These are phyloP conservation scores for Chaetomiaceae sp. DNA, from an alignment of 2,329 filamentous ascomycete genomes.

Conservation along the genomic window DNA sequence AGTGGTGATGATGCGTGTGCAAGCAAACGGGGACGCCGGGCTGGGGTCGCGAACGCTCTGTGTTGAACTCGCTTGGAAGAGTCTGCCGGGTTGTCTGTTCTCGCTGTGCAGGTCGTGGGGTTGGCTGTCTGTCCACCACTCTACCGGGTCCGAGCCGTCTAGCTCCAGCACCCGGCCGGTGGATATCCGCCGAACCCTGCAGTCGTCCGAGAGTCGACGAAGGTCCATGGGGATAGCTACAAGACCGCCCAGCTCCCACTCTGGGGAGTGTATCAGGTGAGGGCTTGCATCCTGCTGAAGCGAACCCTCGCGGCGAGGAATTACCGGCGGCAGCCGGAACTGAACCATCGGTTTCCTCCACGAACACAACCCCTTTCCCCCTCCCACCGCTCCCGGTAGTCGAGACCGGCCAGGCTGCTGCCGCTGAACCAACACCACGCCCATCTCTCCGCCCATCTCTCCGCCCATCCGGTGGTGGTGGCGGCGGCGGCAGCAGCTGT, in stretches of 20 bases:
- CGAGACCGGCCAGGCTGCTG: not conserved
- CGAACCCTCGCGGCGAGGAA: constrained; percentile 28
- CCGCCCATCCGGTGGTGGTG: too few species aligned
- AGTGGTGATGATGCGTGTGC: constrained; percentile 60
- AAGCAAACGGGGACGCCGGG: constrained; percentile 38
- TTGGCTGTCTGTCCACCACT: constrained; percentile 18
- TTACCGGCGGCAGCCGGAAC: constrained; percentile 19
- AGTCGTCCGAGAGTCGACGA: constrained; percentile 3
- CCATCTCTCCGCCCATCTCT: not conserved
- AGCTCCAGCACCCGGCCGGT: constrained; percentile 15
- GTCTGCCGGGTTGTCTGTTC: constrained; percentile 1
- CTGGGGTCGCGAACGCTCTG: not conserved
- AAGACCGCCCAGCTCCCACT: constrained; percentile 6
- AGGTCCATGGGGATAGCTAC: constrained; percentile 1
- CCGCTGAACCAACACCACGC: not conserved
- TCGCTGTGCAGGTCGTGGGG: constrained; percentile 12
- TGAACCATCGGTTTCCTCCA: constrained; percentile 29
- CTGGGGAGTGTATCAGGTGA: not conserved
- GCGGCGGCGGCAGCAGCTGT: constrained; percentile 5
- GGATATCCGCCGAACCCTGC: not conserved
- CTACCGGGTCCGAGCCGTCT: constrained; percentile 16
- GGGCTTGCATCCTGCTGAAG: constrained; percentile 20
- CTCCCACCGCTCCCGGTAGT: not conserved
- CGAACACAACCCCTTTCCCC: not conserved
- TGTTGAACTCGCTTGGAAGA: not conserved